phyloP scores from a whole-genome alignment of 768 basidiomycete genomes.

The Suillus tomentosus region DNA sequence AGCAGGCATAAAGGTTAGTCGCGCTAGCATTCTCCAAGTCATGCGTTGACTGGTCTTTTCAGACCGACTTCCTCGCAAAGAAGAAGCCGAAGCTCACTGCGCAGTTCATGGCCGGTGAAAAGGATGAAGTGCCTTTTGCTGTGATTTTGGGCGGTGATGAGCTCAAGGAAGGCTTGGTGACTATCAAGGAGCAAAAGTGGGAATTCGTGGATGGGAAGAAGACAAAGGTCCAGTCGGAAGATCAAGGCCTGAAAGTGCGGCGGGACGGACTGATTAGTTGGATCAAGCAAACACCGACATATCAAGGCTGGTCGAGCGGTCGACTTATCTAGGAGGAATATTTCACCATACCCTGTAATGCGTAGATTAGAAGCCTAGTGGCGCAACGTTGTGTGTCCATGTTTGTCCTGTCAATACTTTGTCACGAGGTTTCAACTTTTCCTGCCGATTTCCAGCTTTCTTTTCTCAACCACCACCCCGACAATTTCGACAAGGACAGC shows the following conservation, averaged over 20 bases:
- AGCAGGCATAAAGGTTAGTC: constrained; percentile 81
- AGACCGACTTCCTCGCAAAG: constrained; percentile 94
- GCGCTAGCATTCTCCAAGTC: not conserved
- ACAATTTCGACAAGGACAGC: constrained; percentile 31
- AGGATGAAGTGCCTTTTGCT: constrained; percentile 90
- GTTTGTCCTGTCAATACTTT: constrained; percentile 11
- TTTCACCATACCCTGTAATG: constrained; percentile 1
- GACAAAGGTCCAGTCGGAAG: constrained; percentile 55
- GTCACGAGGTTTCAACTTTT: constrained; percentile 12
- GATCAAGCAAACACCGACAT: constrained; percentile 48
- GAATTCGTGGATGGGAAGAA: constrained; percentile 73
- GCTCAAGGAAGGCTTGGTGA: constrained; percentile 78
- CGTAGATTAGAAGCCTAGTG: constrained; percentile 12
- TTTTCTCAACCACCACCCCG: constrained; percentile 24
- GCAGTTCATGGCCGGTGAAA: constrained; percentile 91
- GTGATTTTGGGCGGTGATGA: constrained; percentile 91
- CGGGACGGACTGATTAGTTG: constrained; percentile 63
- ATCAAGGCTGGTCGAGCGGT: constrained; percentile 34
- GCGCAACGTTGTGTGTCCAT: constrained; percentile 11
- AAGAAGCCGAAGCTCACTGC: constrained; percentile 84
- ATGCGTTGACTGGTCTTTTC: constrained; percentile 12
- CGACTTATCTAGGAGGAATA: constrained; percentile 25
- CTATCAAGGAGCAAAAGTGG: constrained; percentile 92
- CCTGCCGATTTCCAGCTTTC: constrained; percentile 3
- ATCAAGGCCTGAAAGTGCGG: constrained; percentile 67